A percentile compares a stretch with the other conserved stretches of the same genome.
Conservation (phyloP, 176 grass and related monocot species). For the Cenchrus americanus region DNA sequence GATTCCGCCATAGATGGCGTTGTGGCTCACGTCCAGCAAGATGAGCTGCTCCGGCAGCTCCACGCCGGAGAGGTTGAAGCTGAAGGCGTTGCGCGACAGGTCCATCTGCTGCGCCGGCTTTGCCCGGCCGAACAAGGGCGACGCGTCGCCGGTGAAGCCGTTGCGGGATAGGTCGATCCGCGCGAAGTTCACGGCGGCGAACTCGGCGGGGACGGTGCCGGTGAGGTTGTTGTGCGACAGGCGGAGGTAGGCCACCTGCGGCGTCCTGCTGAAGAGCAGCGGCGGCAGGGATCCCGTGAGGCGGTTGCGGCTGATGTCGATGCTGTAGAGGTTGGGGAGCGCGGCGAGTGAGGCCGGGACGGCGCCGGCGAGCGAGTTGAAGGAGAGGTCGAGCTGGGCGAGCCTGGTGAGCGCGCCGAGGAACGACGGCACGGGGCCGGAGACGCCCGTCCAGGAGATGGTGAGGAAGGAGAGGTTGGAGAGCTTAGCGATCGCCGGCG, state of each 20-base stretch:
- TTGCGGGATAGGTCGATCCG: constrained; percentile 68
- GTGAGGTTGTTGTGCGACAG: constrained; percentile 73
- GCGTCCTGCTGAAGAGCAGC: constrained; percentile 27
- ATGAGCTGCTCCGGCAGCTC: constrained; percentile 45
- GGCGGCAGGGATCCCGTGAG: constrained; percentile 52
- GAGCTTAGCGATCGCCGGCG: constrained; percentile 39
- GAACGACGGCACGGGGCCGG: constrained; percentile 63
- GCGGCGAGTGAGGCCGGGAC: constrained; percentile 51
- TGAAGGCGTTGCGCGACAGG: constrained; percentile 66
- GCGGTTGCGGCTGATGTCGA: constrained; percentile 70
- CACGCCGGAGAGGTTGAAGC: constrained; percentile 58
- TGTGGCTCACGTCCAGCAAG: constrained; percentile 63
- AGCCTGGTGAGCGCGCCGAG: constrained; percentile 37
- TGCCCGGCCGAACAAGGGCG: constrained; percentile 15
- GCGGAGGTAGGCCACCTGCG: constrained; percentile 35
- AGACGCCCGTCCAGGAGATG: constrained; percentile 58
- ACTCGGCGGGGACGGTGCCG: constrained; percentile 50
- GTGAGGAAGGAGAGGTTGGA: constrained; percentile 45
- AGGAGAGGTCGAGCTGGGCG: constrained; percentile 58
- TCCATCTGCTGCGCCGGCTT: constrained; percentile 48
- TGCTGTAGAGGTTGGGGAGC: constrained; percentile 13
- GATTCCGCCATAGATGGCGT: constrained; percentile 58
- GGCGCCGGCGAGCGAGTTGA: constrained; percentile 57
- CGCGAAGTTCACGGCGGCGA: constrained; percentile 21
- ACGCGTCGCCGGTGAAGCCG: constrained; percentile 54